Conservation (phyloP, 148 eudicot species). For the Pouteria glomerata region DNA sequence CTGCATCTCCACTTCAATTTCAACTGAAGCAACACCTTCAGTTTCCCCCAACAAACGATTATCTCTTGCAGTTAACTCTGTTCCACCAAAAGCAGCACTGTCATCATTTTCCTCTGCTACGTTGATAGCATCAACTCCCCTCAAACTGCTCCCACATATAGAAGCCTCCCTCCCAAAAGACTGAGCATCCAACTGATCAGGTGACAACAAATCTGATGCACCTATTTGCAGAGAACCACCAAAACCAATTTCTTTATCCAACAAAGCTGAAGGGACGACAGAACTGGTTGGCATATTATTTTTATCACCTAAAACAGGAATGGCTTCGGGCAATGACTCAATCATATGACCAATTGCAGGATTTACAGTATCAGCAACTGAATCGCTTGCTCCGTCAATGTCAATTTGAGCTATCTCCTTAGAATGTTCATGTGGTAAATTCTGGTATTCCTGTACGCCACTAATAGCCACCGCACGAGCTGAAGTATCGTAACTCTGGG, state of each 20-base stretch:
- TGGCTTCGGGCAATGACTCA: conserved; percentile 20
- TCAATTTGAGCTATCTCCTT: conserved; percentile 23
- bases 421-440: conserved; percentile 19
- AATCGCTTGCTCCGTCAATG: conserved; percentile 15
- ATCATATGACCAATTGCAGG: conserved; percentile 15
- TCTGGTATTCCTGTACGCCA: conserved; percentile 22
- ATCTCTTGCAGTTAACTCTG: conserved; percentile 14
- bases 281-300: conserved; percentile 21
- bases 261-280: conserved; percentile 14
- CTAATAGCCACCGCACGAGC: conserved; percentile 20
- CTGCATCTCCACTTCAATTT: conserved; percentile 11
- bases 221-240: conserved; percentile 20
- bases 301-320: conserved; percentile 28
- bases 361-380: conserved; percentile 27
- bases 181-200: conserved; percentile 26
- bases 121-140: conserved; percentile 13
- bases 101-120: conserved; percentile 10
- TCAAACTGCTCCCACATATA: conserved; percentile 14
- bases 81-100: conserved; percentile 9
- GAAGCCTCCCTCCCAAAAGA: conserved; percentile 24
- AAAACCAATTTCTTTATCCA: conserved; percentile 16
- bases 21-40: conserved; percentile 30
- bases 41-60: conserved; percentile 14
- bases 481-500: conserved; percentile 17
- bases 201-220: conserved; percentile 14